Evolutionary conservation across 306 rosid species (phyloP).

Genomic region (Urtica urens): DNA sequence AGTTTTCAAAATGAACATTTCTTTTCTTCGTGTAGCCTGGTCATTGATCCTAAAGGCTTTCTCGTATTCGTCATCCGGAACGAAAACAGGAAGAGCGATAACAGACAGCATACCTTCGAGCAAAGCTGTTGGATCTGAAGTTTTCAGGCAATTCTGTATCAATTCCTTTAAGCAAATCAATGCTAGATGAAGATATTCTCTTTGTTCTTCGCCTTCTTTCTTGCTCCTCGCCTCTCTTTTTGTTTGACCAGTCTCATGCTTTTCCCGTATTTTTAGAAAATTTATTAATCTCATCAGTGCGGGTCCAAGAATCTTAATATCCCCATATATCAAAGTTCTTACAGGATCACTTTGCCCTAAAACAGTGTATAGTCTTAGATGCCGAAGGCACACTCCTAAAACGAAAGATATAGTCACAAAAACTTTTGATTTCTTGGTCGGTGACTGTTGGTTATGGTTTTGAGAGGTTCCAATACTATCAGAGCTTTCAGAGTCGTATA

Average conservation of each 20-base stretch:
- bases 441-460: constrained; percentile 17
- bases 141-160: constrained; percentile 9
- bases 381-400: constrained; percentile 18
- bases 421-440: constrained; percentile 15
- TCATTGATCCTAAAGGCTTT: constrained; percentile 18
- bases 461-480: constrained; percentile 13
- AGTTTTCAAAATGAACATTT: constrained; percentile 23
- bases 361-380: constrained; percentile 17
- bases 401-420: constrained; percentile 20
- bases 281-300: constrained; percentile 22
- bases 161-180: constrained; percentile 31
- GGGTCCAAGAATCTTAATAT: constrained; percentile 21
- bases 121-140: constrained; percentile 19
- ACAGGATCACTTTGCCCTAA: constrained; percentile 18
- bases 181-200: constrained; percentile 26
- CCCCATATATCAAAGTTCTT: constrained; percentile 25
- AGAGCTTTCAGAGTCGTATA: constrained; percentile 12
- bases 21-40: constrained; percentile 17
- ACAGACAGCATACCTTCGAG: constrained; percentile 25
- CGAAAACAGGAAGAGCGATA: constrained; percentile 3
- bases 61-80: constrained; percentile 12
- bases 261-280: constrained; percentile 13
- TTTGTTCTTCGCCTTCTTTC: constrained; percentile 19
- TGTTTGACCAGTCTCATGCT: constrained; percentile 13
- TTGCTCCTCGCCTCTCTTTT: constrained; percentile 30